A percentile compares a stretch with the other conserved stretches of the same genome.
phyloP scores from a whole-genome alignment of 2,329 filamentous ascomycete species.

The Venturia pyrina region DNA sequence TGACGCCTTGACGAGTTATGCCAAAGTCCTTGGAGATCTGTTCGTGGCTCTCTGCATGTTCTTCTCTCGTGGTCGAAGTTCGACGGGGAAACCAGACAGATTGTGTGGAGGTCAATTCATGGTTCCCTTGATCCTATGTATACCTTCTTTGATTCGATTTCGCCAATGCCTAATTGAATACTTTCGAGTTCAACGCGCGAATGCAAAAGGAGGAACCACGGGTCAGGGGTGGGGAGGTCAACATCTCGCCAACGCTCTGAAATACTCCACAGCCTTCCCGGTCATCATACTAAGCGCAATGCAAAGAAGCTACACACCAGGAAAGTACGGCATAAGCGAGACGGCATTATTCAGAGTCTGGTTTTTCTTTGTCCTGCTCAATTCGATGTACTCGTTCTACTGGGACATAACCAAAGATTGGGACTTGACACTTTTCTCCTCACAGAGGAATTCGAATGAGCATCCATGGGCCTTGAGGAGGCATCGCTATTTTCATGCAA shows the following conservation, averaged over 20 bases:
- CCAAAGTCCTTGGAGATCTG: constrained; percentile 81
- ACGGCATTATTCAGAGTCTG: constrained; percentile 45
- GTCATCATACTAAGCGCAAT: constrained; percentile 74
- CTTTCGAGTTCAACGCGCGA: constrained; percentile 53
- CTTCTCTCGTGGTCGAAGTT: constrained; percentile 57
- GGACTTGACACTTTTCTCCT: constrained; percentile 77
- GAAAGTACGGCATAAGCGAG: constrained; percentile 43
- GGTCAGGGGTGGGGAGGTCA: constrained; percentile 66
- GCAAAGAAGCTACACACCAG: constrained; percentile 64
- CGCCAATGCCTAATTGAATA: constrained; percentile 91
- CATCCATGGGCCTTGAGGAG: constrained; percentile 71
- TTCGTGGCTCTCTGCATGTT: constrained; percentile 92
- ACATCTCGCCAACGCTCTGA: constrained; percentile 86
- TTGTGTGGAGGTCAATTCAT: constrained; percentile 68
- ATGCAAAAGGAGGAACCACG: constrained; percentile 34
- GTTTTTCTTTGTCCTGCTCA: constrained; percentile 64
- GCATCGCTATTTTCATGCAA: constrained; percentile 60
- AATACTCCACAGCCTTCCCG: constrained; percentile 90
- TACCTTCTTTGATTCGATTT: constrained; percentile 77
- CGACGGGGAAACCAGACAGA: constrained; percentile 72
- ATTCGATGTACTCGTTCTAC: constrained; percentile 94
- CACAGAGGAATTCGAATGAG: constrained; percentile 48
- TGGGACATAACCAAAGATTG: constrained; percentile 97
- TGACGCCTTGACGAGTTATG: constrained; percentile 89
- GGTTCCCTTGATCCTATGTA: constrained; percentile 73